Evolutionary conservation across 1,284 basidiomycete species (phyloP), one percentile per base, ranked within the genome.

Genomic region (Malassezia sympodialis): DNA sequence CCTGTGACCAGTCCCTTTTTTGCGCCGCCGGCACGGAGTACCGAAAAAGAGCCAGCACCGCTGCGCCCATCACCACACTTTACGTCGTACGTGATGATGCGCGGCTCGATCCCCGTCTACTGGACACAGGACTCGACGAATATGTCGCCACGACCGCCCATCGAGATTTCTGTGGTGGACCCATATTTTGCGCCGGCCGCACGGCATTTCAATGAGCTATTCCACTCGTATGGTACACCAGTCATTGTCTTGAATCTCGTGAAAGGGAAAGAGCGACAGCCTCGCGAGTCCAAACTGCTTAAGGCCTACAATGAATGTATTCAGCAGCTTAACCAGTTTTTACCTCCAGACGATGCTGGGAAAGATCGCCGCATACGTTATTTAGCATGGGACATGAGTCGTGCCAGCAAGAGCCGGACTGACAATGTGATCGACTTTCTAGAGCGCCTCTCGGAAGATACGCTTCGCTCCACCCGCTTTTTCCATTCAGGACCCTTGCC

Each of bases 241-340:
- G 82, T 96, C 53, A 88, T 87, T 63, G 87, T 96, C 43, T 80
- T 98, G n/a, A 99, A 98, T 72, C 80, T 98, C 6, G 93, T 99
- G 78, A 74, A 74, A 54, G 55, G 57, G 56, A 69, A 85, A 14
- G 82, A 82, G 60, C 76, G 78, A n/a, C 76, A 79, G 28, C 88
- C 90, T 2, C 81, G 94, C 49, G 94, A 99, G 75, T 87, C 85
- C n/a, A 96, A 96, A 72, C 79, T 99, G 8, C 77, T 93, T 19
- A 83, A 85, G 8, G 90, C 96, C 68, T 98, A 94, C 72, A 86
- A 85, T 0, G 84, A 91, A 70, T 99, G 94, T 72, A 84, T 96
- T 21, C 76, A 82, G 53, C 98, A 96, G 69, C 80, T 99, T 31
- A 96, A 96, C 65, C 94, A 98, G 70, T 96, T 96, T 76, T 76